These are phyloP conservation scores for Eugenia klotzschiana DNA, from an alignment of 441 rosid species.

Conservation along the genomic window DNA sequence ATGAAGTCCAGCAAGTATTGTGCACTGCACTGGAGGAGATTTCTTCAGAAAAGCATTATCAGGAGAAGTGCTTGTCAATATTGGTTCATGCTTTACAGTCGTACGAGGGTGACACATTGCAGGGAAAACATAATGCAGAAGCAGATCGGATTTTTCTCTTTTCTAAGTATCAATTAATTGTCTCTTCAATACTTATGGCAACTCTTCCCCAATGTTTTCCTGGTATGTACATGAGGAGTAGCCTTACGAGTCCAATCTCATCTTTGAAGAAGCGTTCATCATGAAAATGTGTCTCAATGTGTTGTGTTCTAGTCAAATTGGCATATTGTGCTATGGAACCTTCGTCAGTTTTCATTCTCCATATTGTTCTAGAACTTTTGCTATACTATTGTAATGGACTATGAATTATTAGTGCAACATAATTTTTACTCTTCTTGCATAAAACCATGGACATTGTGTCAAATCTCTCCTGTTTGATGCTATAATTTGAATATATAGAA, in stretches of 20 bases:
- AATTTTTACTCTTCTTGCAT: background rate
- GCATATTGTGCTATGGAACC: background rate
- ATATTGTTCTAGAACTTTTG: background rate
- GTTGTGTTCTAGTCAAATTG: background rate
- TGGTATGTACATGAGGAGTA: conserved; percentile 21
- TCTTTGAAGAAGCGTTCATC: background rate
- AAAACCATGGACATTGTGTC: background rate
- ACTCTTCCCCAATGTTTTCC: conserved; percentile 77
- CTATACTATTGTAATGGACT: background rate
- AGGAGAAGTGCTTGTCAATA: conserved; percentile 60
- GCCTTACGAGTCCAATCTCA: background rate
- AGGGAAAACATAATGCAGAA: conserved; percentile 19
- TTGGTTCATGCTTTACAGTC: conserved; percentile 48
- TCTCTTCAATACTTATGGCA: conserved; percentile 71
- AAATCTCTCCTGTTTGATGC: background rate
- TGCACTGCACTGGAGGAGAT: conserved; percentile 61
- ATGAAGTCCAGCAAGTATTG: conserved; percentile 45
- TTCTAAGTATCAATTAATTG: conserved; percentile 48
- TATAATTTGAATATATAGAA: background rate
- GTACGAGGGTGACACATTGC: conserved; percentile 17
- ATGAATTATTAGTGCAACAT: background rate
- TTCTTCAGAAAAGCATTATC: conserved; percentile 34
- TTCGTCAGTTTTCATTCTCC: background rate
- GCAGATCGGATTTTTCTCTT: conserved; percentile 27
- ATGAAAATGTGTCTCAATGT: background rate